Evolutionary conservation across 164 flowering plant species (phyloP).

Genomic region (Houttuynia cordata): DNA sequence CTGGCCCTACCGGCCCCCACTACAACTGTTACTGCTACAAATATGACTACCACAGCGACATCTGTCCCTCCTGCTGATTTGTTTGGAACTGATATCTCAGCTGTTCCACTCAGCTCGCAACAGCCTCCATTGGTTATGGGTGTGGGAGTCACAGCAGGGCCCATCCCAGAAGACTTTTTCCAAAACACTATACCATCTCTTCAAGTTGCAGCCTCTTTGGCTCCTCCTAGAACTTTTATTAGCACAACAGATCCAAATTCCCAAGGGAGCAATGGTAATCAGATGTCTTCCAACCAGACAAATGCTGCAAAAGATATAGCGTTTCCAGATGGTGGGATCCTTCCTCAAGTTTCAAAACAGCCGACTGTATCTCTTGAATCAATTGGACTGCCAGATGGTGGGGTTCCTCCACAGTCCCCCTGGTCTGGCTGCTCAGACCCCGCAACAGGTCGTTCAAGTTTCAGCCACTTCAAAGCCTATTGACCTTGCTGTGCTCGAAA

Average conservation of each 20-base stretch:
- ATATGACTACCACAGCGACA: slow-evolving; percentile 9
- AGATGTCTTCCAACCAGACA: slow-evolving; percentile 25
- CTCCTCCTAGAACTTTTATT: slow-evolving; percentile 61
- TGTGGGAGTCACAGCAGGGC: slow-evolving; percentile 49
- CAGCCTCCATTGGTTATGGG: slow-evolving; percentile 30
- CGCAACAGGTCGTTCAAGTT: slow-evolving; percentile 11
- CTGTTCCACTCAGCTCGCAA: slow-evolving; percentile 37
- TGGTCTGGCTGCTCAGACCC: slow-evolving; percentile 18
- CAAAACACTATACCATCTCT: slow-evolving; percentile 88
- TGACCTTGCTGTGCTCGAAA: slow-evolving; percentile 83
- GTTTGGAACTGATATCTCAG: slow-evolving; percentile 6
- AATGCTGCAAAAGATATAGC: slow-evolving; percentile 32
- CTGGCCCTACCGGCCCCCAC: slow-evolving; percentile 33
- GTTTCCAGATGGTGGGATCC: slow-evolving; percentile 71
- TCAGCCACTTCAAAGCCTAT: slow-evolving; percentile 59
- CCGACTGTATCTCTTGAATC: slow-evolving; percentile 29
- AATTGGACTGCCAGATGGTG: slow-evolving; percentile 87
- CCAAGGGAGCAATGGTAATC: slow-evolving; percentile 27
- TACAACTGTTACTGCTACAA: slow-evolving; percentile 21
- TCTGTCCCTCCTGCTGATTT: slow-evolving; percentile 1
- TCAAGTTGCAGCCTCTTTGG: slow-evolving; percentile 73
- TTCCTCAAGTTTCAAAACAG: slow-evolving; percentile 51
- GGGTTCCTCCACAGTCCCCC: slow-evolving; percentile 76
- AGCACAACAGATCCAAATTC: slow-evolving; percentile 41
- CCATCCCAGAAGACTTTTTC: slow-evolving; percentile 97